Evolutionary conservation across 345 rosid genomes (phyloP), one percentile per base, ranked within the genome.

Genomic region (Syzygium oleosum): DNA sequence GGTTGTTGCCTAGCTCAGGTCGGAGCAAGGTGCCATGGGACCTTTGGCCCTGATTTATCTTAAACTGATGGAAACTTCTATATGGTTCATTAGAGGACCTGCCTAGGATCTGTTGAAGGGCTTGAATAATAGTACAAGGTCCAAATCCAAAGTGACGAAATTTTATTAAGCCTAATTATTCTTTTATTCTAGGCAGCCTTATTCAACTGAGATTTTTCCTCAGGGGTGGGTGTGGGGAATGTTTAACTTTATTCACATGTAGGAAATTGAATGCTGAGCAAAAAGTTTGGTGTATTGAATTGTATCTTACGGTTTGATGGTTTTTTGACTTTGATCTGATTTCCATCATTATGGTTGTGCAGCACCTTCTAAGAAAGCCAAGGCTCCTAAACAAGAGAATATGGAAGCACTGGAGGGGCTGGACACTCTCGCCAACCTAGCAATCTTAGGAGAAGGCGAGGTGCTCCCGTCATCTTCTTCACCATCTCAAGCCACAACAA

Each of bases 401-500:
- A 90, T 89, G 51, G 96, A 92, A 90, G 91, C 93, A 87, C 84
- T 91, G 90, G 97, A 93, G 88, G 98, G 95, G 88, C 90, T 93
- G 34, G 96, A 95, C 89, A 93, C 94, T 52, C 96, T 93, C 54
- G 95, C 94, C 53, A 94, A 93, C 93, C 88, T 93, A 63, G 98
- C 96, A 77, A 93, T 94, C 87, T 87, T 92, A 86, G 98, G 92
- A 84, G 98, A 93, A 87, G 93, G 92, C 3, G 96, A 92, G 87
- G 89, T 88, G 9, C 87, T 88, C 38, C 91, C 93, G 31, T 79
- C 94, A 87, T 92, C 95, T 56, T 92, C 95, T 56, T 68, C 93
- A 87, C 92, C 95, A 87, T 90, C 95, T 53, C 95, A 93, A 87
- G 92, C 94, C 88, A 95, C 98, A 83, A 94, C 98, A 46, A 98